Conservation (phyloP, 768 basidiomycete species). For the Exidia glandulosa region DNA sequence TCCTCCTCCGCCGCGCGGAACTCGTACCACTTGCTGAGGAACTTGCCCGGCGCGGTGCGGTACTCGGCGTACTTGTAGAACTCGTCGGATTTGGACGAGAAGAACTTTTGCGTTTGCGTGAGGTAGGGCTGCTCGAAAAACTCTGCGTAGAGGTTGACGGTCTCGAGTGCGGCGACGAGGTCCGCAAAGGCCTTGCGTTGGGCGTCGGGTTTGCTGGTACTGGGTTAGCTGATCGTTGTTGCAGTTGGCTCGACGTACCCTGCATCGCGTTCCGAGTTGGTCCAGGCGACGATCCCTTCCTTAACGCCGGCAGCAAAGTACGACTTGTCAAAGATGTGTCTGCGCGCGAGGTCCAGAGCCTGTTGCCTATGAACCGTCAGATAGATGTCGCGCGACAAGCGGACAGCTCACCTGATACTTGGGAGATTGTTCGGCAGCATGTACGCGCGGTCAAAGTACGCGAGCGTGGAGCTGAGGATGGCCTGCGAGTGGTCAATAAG, state of each 20-base stretch:
- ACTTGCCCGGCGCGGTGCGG: constrained; percentile 31
- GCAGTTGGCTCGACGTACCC: constrained; percentile 26
- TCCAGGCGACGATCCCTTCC: constrained; percentile 37
- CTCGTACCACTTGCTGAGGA: constrained; percentile 37
- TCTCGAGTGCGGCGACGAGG: constrained; percentile 47
- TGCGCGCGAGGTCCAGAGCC: constrained; percentile 43
- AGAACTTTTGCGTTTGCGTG: constrained; percentile 40
- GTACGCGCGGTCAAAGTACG: constrained; percentile 63
- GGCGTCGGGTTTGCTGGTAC: neutral
- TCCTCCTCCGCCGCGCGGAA: constrained; percentile 48
- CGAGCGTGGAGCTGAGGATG: constrained; percentile 50
- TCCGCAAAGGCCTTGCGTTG: constrained; percentile 29
- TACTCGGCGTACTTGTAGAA: constrained; percentile 38
- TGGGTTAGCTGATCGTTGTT: neutral
- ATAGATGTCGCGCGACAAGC: neutral
- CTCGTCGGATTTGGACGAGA: constrained; percentile 36
- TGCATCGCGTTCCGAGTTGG: constrained; percentile 40
- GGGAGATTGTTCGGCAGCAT: constrained; percentile 30
- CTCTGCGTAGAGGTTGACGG: constrained; percentile 43
- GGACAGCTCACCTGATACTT: constrained; percentile 44
- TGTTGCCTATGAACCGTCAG: constrained; percentile 26
- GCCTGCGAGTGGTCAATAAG: constrained; percentile 74
- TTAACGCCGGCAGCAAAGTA: constrained; percentile 32
- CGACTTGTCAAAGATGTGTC: constrained; percentile 37
- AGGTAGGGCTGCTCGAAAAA: constrained; percentile 49